These are phyloP conservation scores for Picochlorum costavermella DNA, from an alignment of 139 green algal genomes.

Conservation along the genomic window DNA sequence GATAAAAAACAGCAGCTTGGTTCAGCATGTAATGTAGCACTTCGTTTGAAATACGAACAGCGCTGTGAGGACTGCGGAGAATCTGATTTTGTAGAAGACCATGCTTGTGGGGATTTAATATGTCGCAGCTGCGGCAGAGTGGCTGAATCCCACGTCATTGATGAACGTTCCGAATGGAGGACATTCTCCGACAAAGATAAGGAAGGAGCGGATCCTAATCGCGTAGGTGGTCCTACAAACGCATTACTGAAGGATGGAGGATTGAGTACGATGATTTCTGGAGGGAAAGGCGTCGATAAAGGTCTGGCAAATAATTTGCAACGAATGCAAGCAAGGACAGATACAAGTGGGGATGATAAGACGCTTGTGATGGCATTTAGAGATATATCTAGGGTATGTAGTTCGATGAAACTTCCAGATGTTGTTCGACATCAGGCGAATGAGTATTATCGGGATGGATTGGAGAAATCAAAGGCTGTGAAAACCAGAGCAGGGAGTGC, in stretches of 20 bases:
- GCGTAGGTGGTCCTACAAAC: constrained; percentile 79
- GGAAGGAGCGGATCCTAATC: constrained; percentile 59
- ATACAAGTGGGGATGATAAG: constrained; percentile 19
- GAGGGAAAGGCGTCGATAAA: constrained; percentile 21
- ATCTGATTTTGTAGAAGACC: constrained; percentile 68
- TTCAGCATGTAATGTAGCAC: neutral
- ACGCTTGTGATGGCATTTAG: constrained; percentile 35
- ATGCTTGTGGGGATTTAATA: constrained; percentile 61
- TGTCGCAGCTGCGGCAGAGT: constrained; percentile 81
- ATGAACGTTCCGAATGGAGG: constrained; percentile 92
- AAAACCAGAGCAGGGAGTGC: constrained; percentile 46
- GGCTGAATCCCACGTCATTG: constrained; percentile 77
- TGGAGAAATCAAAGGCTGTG: constrained; percentile 45
- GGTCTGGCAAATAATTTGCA: constrained; percentile 20
- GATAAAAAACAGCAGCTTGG: too few species aligned
- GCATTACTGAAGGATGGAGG: constrained; percentile 67
- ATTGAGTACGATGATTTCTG: constrained; percentile 71
- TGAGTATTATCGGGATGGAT: constrained; percentile 49
- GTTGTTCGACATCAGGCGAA: constrained; percentile 57
- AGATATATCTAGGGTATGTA: constrained; percentile 43
- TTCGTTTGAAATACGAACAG: constrained; percentile 41
- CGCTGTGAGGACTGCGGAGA: constrained; percentile 55
- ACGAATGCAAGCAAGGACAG: constrained; percentile 20
- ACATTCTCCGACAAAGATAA: constrained; percentile 92
- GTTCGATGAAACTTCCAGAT: constrained; percentile 47